These are phyloP conservation scores for Neospora caninum DNA, from an alignment of 169 alveolate genomes.

Conservation along the genomic window DNA sequence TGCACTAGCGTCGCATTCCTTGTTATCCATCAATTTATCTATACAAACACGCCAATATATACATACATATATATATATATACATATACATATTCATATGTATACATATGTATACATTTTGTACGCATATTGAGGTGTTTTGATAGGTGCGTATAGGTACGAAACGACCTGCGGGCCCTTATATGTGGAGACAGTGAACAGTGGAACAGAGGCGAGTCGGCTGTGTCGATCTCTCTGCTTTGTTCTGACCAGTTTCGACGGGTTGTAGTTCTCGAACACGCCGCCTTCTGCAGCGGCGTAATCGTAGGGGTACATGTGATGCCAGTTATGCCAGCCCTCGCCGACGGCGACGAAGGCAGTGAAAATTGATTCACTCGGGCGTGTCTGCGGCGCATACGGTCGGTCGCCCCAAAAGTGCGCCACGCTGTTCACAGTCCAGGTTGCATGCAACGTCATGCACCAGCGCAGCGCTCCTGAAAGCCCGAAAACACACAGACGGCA, in stretches of 20 bases:
- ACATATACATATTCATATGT: too few relatives aligned
- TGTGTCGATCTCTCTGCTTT: neutral
- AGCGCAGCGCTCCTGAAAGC: constrained; percentile 77
- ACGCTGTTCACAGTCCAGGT: constrained; percentile 87
- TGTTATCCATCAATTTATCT: neutral
- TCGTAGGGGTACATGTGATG: constrained; percentile 87
- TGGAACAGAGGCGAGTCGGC: too few relatives aligned
- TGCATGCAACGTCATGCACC: constrained; percentile 81
- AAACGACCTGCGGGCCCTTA: too few relatives aligned
- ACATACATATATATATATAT: neutral
- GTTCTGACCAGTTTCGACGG: constrained; percentile 71
- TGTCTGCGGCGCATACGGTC: constrained; percentile 71
- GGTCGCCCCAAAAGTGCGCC: constrained; percentile 84
- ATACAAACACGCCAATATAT: neutral
- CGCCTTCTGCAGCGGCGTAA: constrained; percentile 85
- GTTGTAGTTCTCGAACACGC: constrained; percentile 69
- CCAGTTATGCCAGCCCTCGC: constrained; percentile 91
- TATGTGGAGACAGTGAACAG: too few relatives aligned
- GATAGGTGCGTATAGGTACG: too few relatives aligned
- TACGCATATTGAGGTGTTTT: too few relatives aligned
- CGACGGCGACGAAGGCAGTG: constrained; percentile 83
- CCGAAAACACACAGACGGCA: neutral
- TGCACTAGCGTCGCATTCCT: too few relatives aligned
- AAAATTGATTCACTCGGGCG: constrained; percentile 71
- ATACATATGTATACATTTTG: too few relatives aligned